These are phyloP conservation scores for Cordyceps fumosorosea DNA, from an alignment of 2,329 filamentous ascomycete species.

Conservation along the genomic window DNA sequence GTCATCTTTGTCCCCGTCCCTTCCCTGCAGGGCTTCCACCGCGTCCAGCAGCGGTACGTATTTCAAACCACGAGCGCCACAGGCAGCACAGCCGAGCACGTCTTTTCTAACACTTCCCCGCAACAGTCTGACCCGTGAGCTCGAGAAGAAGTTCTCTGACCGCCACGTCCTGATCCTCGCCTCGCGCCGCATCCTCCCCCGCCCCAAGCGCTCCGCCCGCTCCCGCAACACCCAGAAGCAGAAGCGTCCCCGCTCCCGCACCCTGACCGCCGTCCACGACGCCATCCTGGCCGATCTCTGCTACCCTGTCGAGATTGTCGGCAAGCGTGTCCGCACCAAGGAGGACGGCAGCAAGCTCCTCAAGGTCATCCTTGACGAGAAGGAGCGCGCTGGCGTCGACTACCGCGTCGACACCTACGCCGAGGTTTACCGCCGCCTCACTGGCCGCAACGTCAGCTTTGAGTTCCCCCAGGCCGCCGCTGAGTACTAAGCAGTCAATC, in stretches of 20 bases:
- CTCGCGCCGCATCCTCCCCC: constrained; percentile 96
- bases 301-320: constrained; percentile 99
- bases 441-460: constrained; percentile 92
- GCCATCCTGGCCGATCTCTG: constrained; percentile 96
- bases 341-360: constrained; percentile 97
- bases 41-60: constrained; percentile 93
- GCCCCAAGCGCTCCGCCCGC: constrained; percentile 96
- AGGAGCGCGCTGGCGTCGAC: constrained; percentile 98
- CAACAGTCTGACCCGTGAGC: constrained; percentile 90
- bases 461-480: constrained; percentile 87
- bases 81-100: not conserved
- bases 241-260: constrained; percentile 97
- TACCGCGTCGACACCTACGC: constrained; percentile 99
- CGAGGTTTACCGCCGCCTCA: constrained; percentile 98
- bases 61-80: not conserved
- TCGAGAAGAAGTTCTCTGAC: constrained; percentile 99
- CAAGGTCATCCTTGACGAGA: constrained; percentile 99
- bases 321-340: constrained; percentile 97
- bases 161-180: constrained; percentile 99
- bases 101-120: constrained; percentile 19
- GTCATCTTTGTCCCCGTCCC: constrained; percentile 99
- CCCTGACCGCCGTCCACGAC: constrained; percentile 97
- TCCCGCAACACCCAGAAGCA: constrained; percentile 94
- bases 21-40: constrained; percentile 97
- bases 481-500: constrained; percentile 64